phyloP scores from a whole-genome alignment of 2,329 filamentous ascomycete species.

The Calonectria pseudoturangicola region DNA sequence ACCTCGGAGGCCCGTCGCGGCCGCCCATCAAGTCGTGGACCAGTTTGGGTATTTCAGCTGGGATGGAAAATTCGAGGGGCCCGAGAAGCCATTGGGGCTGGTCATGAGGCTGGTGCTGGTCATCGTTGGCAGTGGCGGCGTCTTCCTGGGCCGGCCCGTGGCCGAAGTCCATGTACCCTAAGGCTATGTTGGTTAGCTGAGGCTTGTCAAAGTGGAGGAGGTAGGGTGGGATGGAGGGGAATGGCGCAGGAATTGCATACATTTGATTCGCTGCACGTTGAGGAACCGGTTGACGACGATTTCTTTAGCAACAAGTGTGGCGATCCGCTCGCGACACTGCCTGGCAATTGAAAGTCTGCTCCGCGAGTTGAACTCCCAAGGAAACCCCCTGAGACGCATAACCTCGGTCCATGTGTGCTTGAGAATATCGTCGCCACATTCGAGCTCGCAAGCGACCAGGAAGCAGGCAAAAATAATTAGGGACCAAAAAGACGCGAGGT shows the following conservation, averaged over 20 bases:
- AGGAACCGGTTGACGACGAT: neutral
- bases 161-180: constrained; percentile 5
- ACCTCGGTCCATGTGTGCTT: neutral
- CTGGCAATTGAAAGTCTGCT: neutral
- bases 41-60: neutral
- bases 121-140: neutral
- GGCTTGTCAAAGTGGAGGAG: neutral
- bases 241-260: constrained; percentile 2
- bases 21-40: constrained; percentile 15
- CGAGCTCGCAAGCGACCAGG: neutral
- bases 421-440: neutral
- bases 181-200: neutral
- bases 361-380: neutral
- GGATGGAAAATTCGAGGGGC: neutral
- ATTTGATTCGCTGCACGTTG: constrained; percentile 2
- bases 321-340: neutral
- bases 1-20: neutral
- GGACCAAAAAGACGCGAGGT: neutral
- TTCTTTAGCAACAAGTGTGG: neutral
- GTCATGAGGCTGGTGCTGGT: neutral
- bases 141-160: neutral
- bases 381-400: neutral
- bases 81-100: neutral
- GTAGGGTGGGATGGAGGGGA: neutral
- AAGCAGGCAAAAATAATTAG: neutral